Percentiles rank a stretch among this genome's conserved stretches.
Evolutionary conservation across 768 basidiomycete species (phyloP).

Genomic region (Erythrobasidium yunnanense): DNA sequence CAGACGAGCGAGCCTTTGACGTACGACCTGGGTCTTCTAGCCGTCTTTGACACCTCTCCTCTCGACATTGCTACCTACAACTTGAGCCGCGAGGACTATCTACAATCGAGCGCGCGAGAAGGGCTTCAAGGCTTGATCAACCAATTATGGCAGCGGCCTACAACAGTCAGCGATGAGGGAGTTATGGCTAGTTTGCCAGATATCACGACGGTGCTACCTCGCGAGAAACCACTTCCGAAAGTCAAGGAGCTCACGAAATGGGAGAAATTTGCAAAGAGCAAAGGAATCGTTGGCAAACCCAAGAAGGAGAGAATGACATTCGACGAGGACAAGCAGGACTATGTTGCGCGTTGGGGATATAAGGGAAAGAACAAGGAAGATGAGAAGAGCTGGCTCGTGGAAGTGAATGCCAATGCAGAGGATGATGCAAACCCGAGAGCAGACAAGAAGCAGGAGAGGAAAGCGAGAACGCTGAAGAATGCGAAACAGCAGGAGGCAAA

Average conservation of each 20-base stretch:
- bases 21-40: slow-evolving; percentile 65
- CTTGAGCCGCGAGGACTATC: slow-evolving; percentile 65
- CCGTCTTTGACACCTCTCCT: slow-evolving; percentile 76
- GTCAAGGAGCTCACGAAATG: slow-evolving; percentile 89
- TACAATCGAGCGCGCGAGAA: slow-evolving; percentile 65
- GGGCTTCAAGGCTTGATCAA: slow-evolving; percentile 70
- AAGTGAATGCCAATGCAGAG: slow-evolving; percentile 81
- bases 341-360: slow-evolving; percentile 81
- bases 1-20: slow-evolving; percentile 1
- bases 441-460: slow-evolving; percentile 7
- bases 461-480: slow-evolving; percentile 13
- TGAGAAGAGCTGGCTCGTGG: slow-evolving; percentile 82
- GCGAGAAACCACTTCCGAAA: slow-evolving; percentile 84
- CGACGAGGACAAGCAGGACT: slow-evolving; percentile 91
- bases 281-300: slow-evolving; percentile 71
- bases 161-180: slow-evolving; percentile 59
- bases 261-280: slow-evolving; percentile 87
- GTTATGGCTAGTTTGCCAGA: slow-evolving; percentile 71
- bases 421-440: slow-evolving; percentile 13
- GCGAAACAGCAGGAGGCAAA: neutral
- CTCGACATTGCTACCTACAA: slow-evolving; percentile 73
- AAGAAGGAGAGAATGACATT: slow-evolving; percentile 68
- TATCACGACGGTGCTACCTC: slow-evolving; percentile 65
- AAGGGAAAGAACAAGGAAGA: slow-evolving; percentile 70
- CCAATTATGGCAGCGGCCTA: slow-evolving; percentile 71